A percentile compares a stretch with the other conserved stretches of the same genome.
Evolutionary conservation across 768 basidiomycete genomes (phyloP).

Genomic region (Rhizopogon sp.): DNA sequence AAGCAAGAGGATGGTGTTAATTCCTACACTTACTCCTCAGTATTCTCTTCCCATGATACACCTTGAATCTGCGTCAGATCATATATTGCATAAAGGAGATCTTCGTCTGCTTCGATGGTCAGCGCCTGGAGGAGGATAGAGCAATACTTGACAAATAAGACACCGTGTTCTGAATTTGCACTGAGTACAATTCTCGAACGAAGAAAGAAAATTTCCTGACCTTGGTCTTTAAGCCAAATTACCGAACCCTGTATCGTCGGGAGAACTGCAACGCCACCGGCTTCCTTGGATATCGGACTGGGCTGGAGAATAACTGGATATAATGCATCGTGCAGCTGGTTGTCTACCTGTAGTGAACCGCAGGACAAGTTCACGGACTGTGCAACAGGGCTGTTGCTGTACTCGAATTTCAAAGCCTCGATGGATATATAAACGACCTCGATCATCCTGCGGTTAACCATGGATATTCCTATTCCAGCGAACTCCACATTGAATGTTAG

Average conservation of each 20-base stretch:
- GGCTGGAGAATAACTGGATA: constrained; percentile 96
- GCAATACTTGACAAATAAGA: constrained; percentile 96
- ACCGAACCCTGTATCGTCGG: constrained; percentile 88
- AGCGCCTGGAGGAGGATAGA: constrained; percentile 90
- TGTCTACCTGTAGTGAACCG: constrained; percentile 92
- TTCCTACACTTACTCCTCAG: constrained; percentile 57
- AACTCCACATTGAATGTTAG: constrained; percentile 70
- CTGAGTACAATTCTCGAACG: background rate
- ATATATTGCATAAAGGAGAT: constrained; percentile 86
- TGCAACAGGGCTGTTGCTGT: constrained; percentile 70
- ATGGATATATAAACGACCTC: constrained; percentile 89
- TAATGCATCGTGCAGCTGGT: constrained; percentile 93
- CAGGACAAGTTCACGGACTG: constrained; percentile 78
- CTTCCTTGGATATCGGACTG: constrained; percentile 77
- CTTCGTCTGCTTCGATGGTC: constrained; percentile 96
- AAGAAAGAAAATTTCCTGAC: constrained; percentile 32
- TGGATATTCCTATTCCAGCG: constrained; percentile 87
- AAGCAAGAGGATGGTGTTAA: background rate
- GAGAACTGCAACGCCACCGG: constrained; percentile 61
- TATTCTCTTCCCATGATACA: constrained; percentile 79
- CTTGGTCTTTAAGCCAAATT: constrained; percentile 90
- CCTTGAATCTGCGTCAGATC: constrained; percentile 91
- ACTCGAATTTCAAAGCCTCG: constrained; percentile 78
- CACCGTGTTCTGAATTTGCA: constrained; percentile 76
- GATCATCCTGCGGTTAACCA: constrained; percentile 80